Evolutionary conservation across 163 green algal species (phyloP).

Genomic region (Chlamydomonas reinhardtii): DNA sequence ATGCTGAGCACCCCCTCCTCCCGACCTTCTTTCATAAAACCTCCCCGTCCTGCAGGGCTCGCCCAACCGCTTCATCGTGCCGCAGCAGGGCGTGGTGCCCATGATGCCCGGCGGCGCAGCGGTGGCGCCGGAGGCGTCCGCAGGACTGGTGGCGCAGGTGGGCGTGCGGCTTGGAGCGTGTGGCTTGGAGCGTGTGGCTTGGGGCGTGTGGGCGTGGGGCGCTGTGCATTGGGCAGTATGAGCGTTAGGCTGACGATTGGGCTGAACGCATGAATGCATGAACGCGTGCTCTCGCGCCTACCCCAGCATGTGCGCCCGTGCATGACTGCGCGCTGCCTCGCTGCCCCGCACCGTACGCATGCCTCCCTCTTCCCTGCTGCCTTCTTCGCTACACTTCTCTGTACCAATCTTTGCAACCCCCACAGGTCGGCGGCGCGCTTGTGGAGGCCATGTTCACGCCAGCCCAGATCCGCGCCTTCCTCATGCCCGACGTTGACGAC

Average conservation of each 20-base stretch:
- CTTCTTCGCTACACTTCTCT: too few species aligned
- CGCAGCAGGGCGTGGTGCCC: not conserved
- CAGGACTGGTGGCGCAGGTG: constrained; percentile 34
- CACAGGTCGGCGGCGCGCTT: constrained; percentile 15
- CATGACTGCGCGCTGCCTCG: too few species aligned
- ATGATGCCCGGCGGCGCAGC: constrained; percentile 5
- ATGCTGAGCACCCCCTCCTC: too few species aligned
- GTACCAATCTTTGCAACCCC: too few species aligned
- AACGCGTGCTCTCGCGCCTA: too few species aligned
- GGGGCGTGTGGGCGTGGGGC: not conserved
- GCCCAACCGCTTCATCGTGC: not conserved
- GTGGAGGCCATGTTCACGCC: constrained; percentile 43
- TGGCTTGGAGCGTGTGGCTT: not conserved
- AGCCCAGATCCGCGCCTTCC: constrained; percentile 38
- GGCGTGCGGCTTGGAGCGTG: not conserved
- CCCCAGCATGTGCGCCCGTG: too few species aligned
- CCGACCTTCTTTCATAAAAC: not conserved
- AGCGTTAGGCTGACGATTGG: too few species aligned
- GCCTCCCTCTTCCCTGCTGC: too few species aligned
- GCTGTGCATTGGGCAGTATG: too few species aligned
- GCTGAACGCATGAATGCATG: too few species aligned
- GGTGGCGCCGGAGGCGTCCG: constrained; percentile 7
- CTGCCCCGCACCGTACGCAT: too few species aligned
- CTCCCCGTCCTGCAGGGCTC: not conserved
- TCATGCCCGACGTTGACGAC: constrained; percentile 22